phyloP scores from a whole-genome alignment of 148 eudicot species.

The Diospyros kaki region DNA sequence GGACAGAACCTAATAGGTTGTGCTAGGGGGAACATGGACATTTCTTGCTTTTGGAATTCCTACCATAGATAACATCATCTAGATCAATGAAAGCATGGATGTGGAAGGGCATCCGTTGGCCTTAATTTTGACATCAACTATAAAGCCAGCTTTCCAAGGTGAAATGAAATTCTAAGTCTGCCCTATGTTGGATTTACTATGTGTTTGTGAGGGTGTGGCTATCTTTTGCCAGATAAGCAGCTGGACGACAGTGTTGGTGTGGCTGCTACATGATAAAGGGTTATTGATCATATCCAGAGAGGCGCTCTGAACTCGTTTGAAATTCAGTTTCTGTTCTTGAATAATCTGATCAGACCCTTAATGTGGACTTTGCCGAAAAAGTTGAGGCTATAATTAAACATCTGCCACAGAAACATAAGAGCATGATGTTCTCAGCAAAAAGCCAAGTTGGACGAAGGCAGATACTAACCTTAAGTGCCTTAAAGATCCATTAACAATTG shows the following conservation, averaged over 20 bases:
- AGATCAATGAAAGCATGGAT: constrained; percentile 57
- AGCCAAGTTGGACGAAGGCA: constrained; percentile 76
- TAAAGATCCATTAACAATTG: constrained; percentile 64
- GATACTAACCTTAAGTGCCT: constrained; percentile 67
- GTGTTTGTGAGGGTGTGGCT: constrained; percentile 91
- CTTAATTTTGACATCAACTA: constrained; percentile 78
- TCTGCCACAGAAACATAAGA: constrained; percentile 69
- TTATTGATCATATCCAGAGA: constrained; percentile 85
- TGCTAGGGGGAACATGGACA: constrained; percentile 96
- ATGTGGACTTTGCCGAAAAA: constrained; percentile 86
- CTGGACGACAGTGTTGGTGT: constrained; percentile 84
- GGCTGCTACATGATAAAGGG: constrained; percentile 84
- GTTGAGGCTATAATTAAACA: constrained; percentile 75
- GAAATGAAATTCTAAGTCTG: constrained; percentile 88
- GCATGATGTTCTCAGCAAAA: constrained; percentile 94
- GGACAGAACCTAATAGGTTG: constrained; percentile 96
- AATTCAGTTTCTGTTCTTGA: constrained; percentile 82
- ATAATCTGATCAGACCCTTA: constrained; percentile 99
- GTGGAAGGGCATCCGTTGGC: constrained; percentile 75
- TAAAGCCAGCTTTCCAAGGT: constrained; percentile 92
- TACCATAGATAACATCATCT: constrained; percentile 84
- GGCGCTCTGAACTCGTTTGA: constrained; percentile 65
- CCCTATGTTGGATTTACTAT: constrained; percentile 60
- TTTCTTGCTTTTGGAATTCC: constrained; percentile 98
- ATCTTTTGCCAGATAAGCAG: constrained; percentile 54